Evolutionary conservation across 345 rosid species (phyloP), one percentile per base, ranked within the genome.

Genomic region (Populus pruinosa): DNA sequence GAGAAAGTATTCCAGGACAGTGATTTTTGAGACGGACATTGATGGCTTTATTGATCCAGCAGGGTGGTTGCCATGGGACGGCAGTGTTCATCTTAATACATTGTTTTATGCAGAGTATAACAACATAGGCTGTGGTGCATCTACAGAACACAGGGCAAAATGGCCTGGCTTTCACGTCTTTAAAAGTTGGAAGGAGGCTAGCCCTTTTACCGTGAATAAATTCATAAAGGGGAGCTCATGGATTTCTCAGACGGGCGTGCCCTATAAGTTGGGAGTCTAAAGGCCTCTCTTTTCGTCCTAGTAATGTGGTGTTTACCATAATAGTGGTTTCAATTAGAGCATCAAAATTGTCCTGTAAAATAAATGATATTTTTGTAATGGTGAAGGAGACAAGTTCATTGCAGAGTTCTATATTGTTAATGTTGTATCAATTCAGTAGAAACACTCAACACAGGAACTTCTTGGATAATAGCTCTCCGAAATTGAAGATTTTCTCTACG

Each of bases 91-190:
- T 2, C 87, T 91, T 10, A 80, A 88, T 0, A 92, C 95, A 0
- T 55, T 92, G 72, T 89, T 82, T 64, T 94, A 86, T 3, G 92
- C 86, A 1, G 95, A 91, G 84, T 94, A 89, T 71, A 79, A 77
- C 87, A 93, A 93, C 38, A 78, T 66, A 0, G 95, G 98, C 0
- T 14, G 0, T 1, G 95, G 97, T 9, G 91, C 93, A 0, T 65
- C 81, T 0, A 83, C 84, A 1, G 65, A 27, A 14, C 25, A 53
- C 25, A 79, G 94, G 74, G 92, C 92, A 50, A 84, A 63, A 2
- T 92, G 97, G 98, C 88, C 87, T 5, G 94, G 97, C 4, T 93
- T 85, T 80, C 98, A 93, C 53, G 79, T 88, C 72, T 80, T 93
- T 13, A 82, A 16, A 27, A 80, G 69, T 38, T 38, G 86, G 0